phyloP scores from a whole-genome alignment of 306 rosid species.

The Cajanus cajan region DNA sequence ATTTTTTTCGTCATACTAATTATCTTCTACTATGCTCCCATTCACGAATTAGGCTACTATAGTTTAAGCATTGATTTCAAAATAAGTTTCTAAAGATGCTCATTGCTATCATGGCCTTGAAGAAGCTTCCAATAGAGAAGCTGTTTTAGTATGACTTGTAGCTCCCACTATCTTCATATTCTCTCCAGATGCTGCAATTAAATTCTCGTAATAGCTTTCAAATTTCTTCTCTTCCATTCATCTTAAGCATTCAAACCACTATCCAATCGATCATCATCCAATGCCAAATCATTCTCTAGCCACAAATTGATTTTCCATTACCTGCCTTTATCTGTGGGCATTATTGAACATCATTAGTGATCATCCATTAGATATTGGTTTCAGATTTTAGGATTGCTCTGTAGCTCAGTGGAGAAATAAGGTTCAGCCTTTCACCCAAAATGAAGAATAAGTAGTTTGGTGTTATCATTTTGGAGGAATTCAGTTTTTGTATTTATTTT shows the following conservation, averaged over 20 bases:
- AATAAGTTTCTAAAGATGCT: not conserved
- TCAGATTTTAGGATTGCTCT: not conserved
- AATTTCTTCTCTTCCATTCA: not conserved
- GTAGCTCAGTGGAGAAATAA: not conserved
- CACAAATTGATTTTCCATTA: not conserved
- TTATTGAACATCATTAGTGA: not conserved
- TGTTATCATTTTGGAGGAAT: not conserved
- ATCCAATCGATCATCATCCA: not conserved
- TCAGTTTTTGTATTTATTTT: not conserved
- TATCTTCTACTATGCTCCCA: not conserved
- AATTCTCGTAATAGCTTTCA: not conserved
- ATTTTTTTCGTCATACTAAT: not conserved
- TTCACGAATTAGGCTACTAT: not conserved
- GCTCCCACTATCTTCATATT: not conserved
- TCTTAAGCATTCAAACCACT: not conserved
- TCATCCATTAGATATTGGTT: not conserved
- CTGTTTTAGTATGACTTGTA: not conserved
- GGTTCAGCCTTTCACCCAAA: constrained; percentile 3
- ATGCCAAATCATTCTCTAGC: not conserved
- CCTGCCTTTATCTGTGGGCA: not conserved
- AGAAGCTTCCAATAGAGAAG: not conserved
- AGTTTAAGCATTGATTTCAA: not conserved
- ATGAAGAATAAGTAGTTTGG: constrained; percentile 10
- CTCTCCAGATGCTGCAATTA: not conserved
- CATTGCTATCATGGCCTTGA: not conserved